Conservation (phyloP, 257 asterid species). For the Nicotiana attenuata region DNA sequence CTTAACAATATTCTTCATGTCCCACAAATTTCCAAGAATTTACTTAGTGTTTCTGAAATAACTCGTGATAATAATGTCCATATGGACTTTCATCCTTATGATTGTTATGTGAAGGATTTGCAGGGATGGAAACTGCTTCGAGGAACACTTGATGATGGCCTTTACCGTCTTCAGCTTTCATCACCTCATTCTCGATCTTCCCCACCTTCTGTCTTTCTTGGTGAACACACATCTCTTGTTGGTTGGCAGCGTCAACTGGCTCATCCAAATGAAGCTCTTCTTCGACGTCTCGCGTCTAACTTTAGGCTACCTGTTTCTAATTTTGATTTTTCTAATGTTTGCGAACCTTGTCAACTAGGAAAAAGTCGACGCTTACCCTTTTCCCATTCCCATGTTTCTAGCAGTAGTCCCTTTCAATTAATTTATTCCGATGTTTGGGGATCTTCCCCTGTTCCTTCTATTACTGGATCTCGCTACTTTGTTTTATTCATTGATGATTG, state of each 20-base stretch:
- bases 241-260: not conserved
- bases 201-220: not conserved
- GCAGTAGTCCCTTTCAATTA: not conserved
- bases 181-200: no score
- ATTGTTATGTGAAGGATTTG: not conserved
- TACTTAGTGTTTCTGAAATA: not conserved
- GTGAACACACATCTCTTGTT: slow-evolving; percentile 1
- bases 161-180: not conserved
- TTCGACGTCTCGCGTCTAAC: not conserved
- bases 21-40: not conserved
- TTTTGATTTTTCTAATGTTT: not conserved
- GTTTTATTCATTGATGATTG: not conserved
- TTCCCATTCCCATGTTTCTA: not conserved
- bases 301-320: not conserved
- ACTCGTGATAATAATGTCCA: not conserved
- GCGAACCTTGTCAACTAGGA: not conserved
- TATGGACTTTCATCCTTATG: not conserved
- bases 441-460: not conserved
- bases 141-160: not conserved
- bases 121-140: not conserved
- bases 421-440: not conserved
- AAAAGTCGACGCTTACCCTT: not conserved
- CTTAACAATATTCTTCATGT: not conserved
- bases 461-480: not conserved
- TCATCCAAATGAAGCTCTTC: not conserved